Evolutionary conservation across 2,329 filamentous ascomycete species (phyloP).

Genomic region (Myriangium duriaei): DNA sequence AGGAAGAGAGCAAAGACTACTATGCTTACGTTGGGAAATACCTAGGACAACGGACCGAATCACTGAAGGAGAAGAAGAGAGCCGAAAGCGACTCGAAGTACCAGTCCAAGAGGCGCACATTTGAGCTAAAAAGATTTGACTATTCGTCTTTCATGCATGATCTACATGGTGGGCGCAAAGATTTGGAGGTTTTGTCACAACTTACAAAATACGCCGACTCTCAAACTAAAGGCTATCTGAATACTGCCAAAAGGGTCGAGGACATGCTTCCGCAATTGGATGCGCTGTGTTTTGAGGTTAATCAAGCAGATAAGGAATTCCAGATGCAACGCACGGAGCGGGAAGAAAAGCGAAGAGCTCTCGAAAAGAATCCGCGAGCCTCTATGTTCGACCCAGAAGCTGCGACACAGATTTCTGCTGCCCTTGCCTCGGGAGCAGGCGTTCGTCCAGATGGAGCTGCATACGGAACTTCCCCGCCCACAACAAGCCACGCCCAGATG

Average conservation of each 20-base stretch:
- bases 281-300: slow-evolving; percentile 77
- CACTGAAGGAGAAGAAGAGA: slow-evolving; percentile 92
- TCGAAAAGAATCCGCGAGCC: slow-evolving; percentile 66
- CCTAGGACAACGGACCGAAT: slow-evolving; percentile 90
- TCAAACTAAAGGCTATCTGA: slow-evolving; percentile 72
- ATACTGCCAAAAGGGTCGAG: slow-evolving; percentile 77
- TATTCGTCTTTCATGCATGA: slow-evolving; percentile 99
- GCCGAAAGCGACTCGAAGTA: slow-evolving; percentile 93
- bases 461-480: slow-evolving; percentile 6
- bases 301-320: slow-evolving; percentile 88
- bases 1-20: slow-evolving; percentile 97
- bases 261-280: slow-evolving; percentile 78
- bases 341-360: slow-evolving; percentile 78
- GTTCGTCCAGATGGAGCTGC: slow-evolving; percentile 25
- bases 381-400: slow-evolving; percentile 6
- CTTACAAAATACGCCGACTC: slow-evolving; percentile 87
- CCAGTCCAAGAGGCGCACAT: slow-evolving; percentile 82
- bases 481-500: slow-evolving; percentile 1
- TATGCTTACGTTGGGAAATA: slow-evolving; percentile 92
- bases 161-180: slow-evolving; percentile 95
- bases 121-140: slow-evolving; percentile 94
- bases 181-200: slow-evolving; percentile 90
- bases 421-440: neutral
- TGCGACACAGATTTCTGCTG: slow-evolving; percentile 3
- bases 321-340: slow-evolving; percentile 89